Conservation (phyloP, 208 protist genomes). For the Herpetomonas samuelpessoai region DNA sequence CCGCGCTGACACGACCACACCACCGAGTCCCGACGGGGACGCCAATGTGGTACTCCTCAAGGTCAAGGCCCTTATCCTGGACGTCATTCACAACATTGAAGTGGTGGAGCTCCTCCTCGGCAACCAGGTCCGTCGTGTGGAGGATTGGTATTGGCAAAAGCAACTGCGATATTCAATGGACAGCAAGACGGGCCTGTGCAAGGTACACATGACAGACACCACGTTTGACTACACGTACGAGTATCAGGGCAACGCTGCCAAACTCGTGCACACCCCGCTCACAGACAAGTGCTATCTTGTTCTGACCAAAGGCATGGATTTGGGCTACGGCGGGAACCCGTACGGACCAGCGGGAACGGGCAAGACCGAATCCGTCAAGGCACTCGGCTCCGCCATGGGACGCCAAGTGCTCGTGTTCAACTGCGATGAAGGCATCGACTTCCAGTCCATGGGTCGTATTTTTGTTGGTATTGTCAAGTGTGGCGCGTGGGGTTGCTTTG, state of each 20-base stretch:
- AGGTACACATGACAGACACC: slow-evolving; percentile 92
- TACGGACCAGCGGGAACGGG: slow-evolving; percentile 97
- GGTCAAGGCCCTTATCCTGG: slow-evolving; percentile 94
- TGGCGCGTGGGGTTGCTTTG: slow-evolving; percentile 94
- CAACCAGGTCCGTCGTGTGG: slow-evolving; percentile 36
- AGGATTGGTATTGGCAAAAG: slow-evolving; percentile 96
- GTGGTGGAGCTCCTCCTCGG: slow-evolving; percentile 84
- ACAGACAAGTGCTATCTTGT: slow-evolving; percentile 96
- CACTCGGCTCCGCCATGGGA: slow-evolving; percentile 90
- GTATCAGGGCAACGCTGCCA: slow-evolving; percentile 93
- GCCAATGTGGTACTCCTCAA: slow-evolving; percentile 59
- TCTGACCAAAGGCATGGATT: slow-evolving; percentile 96
- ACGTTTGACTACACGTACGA: slow-evolving; percentile 96
- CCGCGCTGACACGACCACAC: background rate
- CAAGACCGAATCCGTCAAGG: slow-evolving; percentile 98
- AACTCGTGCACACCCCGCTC: slow-evolving; percentile 93
- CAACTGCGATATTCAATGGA: slow-evolving; percentile 95
- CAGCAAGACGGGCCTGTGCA: slow-evolving; percentile 41
- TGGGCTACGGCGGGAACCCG: slow-evolving; percentile 97
- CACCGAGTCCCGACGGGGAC: slow-evolving; percentile 27
- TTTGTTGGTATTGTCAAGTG: slow-evolving; percentile 94
- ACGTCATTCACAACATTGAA: slow-evolving; percentile 96
- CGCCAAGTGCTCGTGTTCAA: slow-evolving; percentile 95
- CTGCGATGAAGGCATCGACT: slow-evolving; percentile 95
- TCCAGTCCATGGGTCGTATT: slow-evolving; percentile 93